Evolutionary conservation across 345 rosid species (phyloP), one percentile per base, ranked within the genome.

Genomic region (Leavenworthia alabamica): DNA sequence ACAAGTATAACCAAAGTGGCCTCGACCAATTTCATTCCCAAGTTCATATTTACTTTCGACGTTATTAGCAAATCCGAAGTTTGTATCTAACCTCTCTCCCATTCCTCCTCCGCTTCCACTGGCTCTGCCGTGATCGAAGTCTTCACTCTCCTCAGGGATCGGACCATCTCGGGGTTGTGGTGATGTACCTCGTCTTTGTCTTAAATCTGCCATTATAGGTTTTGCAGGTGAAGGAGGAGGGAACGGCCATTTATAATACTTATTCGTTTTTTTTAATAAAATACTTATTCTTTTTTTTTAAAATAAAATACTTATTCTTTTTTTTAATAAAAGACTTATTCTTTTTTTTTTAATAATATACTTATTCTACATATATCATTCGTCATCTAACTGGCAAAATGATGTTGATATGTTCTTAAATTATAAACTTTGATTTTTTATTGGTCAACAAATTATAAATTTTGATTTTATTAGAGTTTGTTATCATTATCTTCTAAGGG

Each of bases 181-280:
- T 35, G 56, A 79, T 68, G 51, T 41, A 60, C 80, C 89, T 22
- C 80, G 62, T 51, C 79, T 73, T 73, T 70, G 77, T 73, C 60
- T 81, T 56, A 86, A 73, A 60, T 89, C 90, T 53, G 84, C 72
- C 84, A 83, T 77, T 56, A 94, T 94, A 44, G 96, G 99, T 80
- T 85, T 88, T 4, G 97, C 99, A 24, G 97, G 99, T 0, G 99
- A 90, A 23, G 97, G 97, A 48, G 97, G 99, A 42, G 97, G 97
- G 27, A 94, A 79, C 4, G 99, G 99, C 89, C 89, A 86, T 66
- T 82, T 68, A 70, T n/a, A n/a, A n/a, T n/a, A n/a, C n/a, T n/a
- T n/a, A n/a, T n/a, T n/a, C n/a, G n/a, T n/a, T n/a, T n/a, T n/a
- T n/a, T n/a, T n/a, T n/a, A n/a, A n/a, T n/a, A n/a, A n/a, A n/a